phyloP scores from a whole-genome alignment of 352 stramenopile genomes.

The Pythium periplocum region DNA sequence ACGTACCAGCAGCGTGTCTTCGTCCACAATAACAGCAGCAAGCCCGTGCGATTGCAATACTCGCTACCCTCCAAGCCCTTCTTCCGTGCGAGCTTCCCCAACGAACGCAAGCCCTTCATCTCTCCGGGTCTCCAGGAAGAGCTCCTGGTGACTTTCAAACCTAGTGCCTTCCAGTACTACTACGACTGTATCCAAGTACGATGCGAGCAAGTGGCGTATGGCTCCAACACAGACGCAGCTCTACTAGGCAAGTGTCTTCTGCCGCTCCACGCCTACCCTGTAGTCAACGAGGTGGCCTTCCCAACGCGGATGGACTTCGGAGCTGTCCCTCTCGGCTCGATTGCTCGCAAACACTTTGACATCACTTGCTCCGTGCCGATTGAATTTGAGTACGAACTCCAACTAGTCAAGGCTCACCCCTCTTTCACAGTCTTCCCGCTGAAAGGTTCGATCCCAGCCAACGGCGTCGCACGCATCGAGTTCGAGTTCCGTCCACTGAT shows the following conservation, averaged over 20 bases:
- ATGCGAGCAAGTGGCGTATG: slow-evolving; percentile 68
- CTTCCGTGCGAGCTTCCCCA: slow-evolving; percentile 52
- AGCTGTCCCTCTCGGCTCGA: slow-evolving; percentile 40
- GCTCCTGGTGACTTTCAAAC: slow-evolving; percentile 67
- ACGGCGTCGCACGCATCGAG: slow-evolving; percentile 56
- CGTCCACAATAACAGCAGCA: slow-evolving; percentile 75
- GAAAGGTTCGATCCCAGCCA: slow-evolving; percentile 59
- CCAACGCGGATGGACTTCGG: slow-evolving; percentile 83
- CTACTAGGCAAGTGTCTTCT: slow-evolving; percentile 48
- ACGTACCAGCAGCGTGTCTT: slow-evolving; percentile 57
- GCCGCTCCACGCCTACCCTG: slow-evolving; percentile 85
- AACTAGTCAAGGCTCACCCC: slow-evolving; percentile 52
- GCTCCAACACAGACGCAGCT: slow-evolving; percentile 37
- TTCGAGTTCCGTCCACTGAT: slow-evolving; percentile 68
- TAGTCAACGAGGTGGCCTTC: slow-evolving; percentile 75
- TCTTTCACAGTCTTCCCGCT: slow-evolving; percentile 78
- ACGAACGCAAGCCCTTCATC: slow-evolving; percentile 55
- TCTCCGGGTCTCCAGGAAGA: slow-evolving; percentile 74
- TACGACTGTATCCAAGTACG: slow-evolving; percentile 83
- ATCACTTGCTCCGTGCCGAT: slow-evolving; percentile 80
- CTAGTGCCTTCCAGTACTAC: slow-evolving; percentile 82
- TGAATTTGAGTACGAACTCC: slow-evolving; percentile 84
- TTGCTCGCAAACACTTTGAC: slow-evolving; percentile 32
- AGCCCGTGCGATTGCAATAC: slow-evolving; percentile 69
- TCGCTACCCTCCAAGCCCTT: slow-evolving; percentile 34